A percentile compares a stretch with the other conserved stretches of the same genome.
These are phyloP conservation scores for Starmerella gropengiesseri DNA, from an alignment of 805 yeast species.

Conservation along the genomic window DNA sequence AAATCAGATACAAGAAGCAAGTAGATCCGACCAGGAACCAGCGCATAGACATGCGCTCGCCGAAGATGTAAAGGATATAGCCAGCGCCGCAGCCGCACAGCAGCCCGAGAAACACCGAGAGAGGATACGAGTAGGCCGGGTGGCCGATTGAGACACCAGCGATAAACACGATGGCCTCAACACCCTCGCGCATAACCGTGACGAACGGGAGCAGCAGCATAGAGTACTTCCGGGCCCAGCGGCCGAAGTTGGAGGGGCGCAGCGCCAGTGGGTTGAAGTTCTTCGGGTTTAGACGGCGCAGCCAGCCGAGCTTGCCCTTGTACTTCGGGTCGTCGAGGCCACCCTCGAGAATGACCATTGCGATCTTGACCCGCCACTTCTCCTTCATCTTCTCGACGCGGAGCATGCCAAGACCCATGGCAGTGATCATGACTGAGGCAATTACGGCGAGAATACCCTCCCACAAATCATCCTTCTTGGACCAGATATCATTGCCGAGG, in stretches of 20 bases:
- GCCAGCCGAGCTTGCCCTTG: constrained; percentile 18
- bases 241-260: constrained; percentile 22
- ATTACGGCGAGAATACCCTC: constrained; percentile 89
- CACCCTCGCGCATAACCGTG: constrained; percentile 91
- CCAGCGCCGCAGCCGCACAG: constrained; percentile 71
- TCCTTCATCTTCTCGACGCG: constrained; percentile 92
- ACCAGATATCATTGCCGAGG: constrained; percentile 72
- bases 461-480: constrained; percentile 85
- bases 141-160: constrained; percentile 83
- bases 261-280: constrained; percentile 22
- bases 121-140: constrained; percentile 67
- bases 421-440: constrained; percentile 77
- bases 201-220: constrained; percentile 84
- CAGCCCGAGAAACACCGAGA: constrained; percentile 84
- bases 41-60: constrained; percentile 73
- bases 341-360: constrained; percentile 58
- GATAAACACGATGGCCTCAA: constrained; percentile 90
- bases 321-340: constrained; percentile 22
- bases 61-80: constrained; percentile 62
- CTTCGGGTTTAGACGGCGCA: constrained; percentile 17
- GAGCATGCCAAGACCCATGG: constrained; percentile 95
- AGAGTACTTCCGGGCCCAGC: constrained; percentile 58
- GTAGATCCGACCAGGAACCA: constrained; percentile 80
- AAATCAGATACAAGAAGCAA: constrained; percentile 73
- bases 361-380: constrained; percentile 94